phyloP scores from a whole-genome alignment of 2,329 filamentous ascomycete genomes.

The Colletotrichum gloeosporioides region DNA sequence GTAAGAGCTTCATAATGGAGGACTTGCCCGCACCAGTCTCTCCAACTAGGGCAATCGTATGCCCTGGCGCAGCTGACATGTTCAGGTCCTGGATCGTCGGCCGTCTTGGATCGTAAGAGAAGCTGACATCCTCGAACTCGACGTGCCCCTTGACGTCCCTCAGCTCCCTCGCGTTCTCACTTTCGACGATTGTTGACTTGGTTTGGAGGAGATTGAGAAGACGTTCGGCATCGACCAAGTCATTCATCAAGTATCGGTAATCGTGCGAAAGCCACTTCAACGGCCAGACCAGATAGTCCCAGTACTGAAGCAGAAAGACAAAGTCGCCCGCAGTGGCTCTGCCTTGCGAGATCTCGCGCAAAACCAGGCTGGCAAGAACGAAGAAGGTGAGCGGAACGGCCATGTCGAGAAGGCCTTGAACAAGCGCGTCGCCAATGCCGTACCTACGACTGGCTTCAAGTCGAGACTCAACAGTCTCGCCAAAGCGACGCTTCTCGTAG shows the following conservation, averaged over 20 bases:
- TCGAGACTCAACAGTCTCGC: slow-evolving; percentile 27
- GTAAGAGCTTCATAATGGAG: slow-evolving; percentile 64
- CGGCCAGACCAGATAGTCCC: slow-evolving; percentile 51
- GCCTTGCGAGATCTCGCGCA: slow-evolving; percentile 55
- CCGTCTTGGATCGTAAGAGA: slow-evolving; percentile 60
- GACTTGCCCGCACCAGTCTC: slow-evolving; percentile 69
- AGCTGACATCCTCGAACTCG: slow-evolving; percentile 58
- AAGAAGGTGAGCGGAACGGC: slow-evolving; percentile 49
- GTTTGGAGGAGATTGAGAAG: slow-evolving; percentile 62
- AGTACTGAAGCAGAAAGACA: slow-evolving; percentile 70
- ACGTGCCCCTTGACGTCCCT: slow-evolving; percentile 52
- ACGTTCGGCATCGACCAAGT: slow-evolving; percentile 70
- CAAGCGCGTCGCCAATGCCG: slow-evolving; percentile 25
- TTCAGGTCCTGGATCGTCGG: slow-evolving; percentile 53
- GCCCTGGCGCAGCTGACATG: slow-evolving; percentile 53
- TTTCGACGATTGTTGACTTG: slow-evolving; percentile 59
- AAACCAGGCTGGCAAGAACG: slow-evolving; percentile 42
- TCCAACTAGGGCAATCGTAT: slow-evolving; percentile 66
- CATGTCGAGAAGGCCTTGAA: slow-evolving; percentile 36
- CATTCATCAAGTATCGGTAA: slow-evolving; percentile 26
- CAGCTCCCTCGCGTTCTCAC: slow-evolving; percentile 48
- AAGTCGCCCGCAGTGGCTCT: slow-evolving; percentile 62
- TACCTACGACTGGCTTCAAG: slow-evolving; percentile 26
- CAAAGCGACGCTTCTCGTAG: slow-evolving; percentile 32
- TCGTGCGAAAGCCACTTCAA: slow-evolving; percentile 35